These are phyloP conservation scores for Fusarium goolgardi DNA, from an alignment of 2,329 filamentous ascomycete species.

Conservation along the genomic window DNA sequence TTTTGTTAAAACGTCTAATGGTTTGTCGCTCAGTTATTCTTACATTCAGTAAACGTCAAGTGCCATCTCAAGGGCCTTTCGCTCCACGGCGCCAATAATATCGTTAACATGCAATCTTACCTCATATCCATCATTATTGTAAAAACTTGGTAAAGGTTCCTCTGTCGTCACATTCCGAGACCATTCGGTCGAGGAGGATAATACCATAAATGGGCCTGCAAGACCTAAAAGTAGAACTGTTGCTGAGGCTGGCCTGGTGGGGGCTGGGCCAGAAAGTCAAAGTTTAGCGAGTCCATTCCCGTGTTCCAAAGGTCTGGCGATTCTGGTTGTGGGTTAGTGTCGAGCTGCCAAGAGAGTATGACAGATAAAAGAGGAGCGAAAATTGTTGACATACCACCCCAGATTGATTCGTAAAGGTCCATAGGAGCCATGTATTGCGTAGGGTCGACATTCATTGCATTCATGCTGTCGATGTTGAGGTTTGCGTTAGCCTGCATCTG, in stretches of 20 bases:
- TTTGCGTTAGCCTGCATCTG: conserved; percentile 51
- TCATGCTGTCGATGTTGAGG: conserved; percentile 58
- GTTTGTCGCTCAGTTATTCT: conserved; percentile 17
- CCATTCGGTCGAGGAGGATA: not conserved
- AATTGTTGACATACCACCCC: conserved; percentile 66
- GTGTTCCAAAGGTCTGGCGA: conserved; percentile 70
- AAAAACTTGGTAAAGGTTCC: not conserved
- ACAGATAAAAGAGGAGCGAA: not conserved
- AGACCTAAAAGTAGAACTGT: conserved; percentile 66
- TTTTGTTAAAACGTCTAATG: conserved; percentile 29
- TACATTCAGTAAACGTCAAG: conserved; percentile 20
- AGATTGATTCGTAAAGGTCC: conserved; percentile 76
- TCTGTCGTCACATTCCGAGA: not conserved
- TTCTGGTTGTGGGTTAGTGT: conserved; percentile 55
- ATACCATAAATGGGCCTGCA: not conserved
- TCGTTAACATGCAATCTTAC: conserved; percentile 19
- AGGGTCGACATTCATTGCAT: conserved; percentile 65
- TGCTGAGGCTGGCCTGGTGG: conserved; percentile 68
- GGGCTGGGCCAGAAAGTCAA: conserved; percentile 70
- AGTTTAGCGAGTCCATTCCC: conserved; percentile 67
- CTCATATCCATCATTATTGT: conserved; percentile 5
- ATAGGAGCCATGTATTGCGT: conserved; percentile 72
- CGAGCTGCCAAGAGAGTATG: not conserved
- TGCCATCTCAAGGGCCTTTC: conserved; percentile 13
- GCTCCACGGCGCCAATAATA: conserved; percentile 17